Conservation (phyloP, 2,329 filamentous ascomycete species). For the Hypoxylon sp. region DNA sequence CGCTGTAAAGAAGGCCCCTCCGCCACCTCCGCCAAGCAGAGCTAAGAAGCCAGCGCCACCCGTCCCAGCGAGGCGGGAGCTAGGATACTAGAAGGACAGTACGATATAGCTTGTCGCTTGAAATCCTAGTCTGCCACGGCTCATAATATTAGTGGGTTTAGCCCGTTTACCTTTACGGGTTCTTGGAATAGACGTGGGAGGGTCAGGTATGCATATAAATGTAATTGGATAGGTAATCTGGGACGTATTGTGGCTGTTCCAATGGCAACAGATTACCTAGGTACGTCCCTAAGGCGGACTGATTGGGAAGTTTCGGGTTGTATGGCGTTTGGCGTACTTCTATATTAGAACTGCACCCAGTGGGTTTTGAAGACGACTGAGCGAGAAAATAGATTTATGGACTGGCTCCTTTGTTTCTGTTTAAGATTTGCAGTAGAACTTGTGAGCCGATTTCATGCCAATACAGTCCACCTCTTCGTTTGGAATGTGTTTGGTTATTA, state of each 20-base stretch:
- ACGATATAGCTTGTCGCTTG: background rate
- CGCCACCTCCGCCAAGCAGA: constrained; percentile 63
- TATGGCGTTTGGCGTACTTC: constrained; percentile 42
- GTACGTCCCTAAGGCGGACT: background rate
- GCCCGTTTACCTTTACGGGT: background rate
- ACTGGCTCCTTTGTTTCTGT: constrained; percentile 44
- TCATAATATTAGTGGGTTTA: background rate
- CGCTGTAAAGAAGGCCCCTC: constrained; percentile 58
- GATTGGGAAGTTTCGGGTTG: constrained; percentile 17
- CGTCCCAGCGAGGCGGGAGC: constrained; percentile 60
- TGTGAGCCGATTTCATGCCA: background rate
- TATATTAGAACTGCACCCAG: constrained; percentile 28
- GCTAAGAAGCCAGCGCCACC: constrained; percentile 70
- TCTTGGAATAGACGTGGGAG: constrained; percentile 11
- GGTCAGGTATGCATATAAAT: constrained; percentile 6
- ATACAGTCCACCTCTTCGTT: background rate
- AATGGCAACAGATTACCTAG: constrained; percentile 15
- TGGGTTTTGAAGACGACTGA: constrained; percentile 7
- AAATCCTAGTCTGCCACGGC: background rate
- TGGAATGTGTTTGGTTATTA: background rate
- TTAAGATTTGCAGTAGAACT: background rate
- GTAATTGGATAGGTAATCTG: constrained; percentile 26
- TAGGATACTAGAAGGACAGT: constrained; percentile 43
- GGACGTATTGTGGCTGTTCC: constrained; percentile 15
- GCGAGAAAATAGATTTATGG: constrained; percentile 30